Conservation (phyloP, 2,329 filamentous ascomycete genomes). For the Cladosporium sp. region DNA sequence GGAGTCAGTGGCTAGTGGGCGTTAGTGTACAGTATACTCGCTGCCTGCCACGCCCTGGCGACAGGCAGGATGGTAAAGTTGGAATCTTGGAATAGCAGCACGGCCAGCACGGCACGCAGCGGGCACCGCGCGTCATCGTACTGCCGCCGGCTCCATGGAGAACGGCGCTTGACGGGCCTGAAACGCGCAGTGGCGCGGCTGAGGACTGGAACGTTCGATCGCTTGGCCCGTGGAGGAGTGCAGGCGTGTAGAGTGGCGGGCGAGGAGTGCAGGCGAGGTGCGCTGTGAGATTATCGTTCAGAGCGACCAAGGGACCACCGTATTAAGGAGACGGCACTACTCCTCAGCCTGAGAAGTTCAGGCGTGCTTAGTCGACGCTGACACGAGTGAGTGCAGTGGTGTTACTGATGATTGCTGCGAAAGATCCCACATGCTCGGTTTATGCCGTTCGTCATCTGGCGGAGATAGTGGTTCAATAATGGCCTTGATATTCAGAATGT, state of each 20-base stretch:
- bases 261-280: neutral
- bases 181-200: neutral
- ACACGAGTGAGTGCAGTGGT: neutral
- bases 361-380: neutral
- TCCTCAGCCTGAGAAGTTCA: neutral
- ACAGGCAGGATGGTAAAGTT: slow-evolving; percentile 3
- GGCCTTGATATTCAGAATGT: neutral
- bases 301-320: neutral
- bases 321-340: neutral
- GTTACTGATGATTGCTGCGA: neutral
- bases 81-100: slow-evolving; percentile 4
- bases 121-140: slow-evolving; percentile 11
- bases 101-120: neutral
- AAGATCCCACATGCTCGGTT: neutral
- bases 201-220: slow-evolving; percentile 5
- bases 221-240: neutral
- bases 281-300: neutral
- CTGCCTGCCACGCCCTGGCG: slow-evolving; percentile 2
- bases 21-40: slow-evolving; percentile 10
- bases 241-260: neutral
- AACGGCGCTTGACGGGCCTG: neutral
- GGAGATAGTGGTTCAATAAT: neutral
- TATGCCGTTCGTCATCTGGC: neutral
- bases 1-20: slow-evolving; percentile 12
- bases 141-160: slow-evolving; percentile 1